Percentiles rank a stretch among this genome's conserved stretches.
Conservation (phyloP, 148 eudicot species). For the Polygonum maritimum region DNA sequence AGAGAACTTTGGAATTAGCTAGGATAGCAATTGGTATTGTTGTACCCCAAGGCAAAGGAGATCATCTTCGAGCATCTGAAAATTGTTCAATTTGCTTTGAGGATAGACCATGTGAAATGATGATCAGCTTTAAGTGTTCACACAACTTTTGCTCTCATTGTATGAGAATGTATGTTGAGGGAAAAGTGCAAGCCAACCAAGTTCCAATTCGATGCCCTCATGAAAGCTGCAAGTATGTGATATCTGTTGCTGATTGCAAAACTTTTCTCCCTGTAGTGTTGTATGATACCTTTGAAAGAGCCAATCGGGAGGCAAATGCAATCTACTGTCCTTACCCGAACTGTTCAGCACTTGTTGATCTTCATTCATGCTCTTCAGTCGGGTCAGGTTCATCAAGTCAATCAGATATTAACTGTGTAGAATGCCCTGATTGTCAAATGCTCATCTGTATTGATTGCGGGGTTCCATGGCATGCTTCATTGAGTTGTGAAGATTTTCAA, state of each 20-base stretch:
- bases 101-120: constrained; percentile 50
- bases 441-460: constrained; percentile 55
- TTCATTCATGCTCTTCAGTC: constrained; percentile 41
- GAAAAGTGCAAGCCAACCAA: constrained; percentile 42
- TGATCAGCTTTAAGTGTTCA: constrained; percentile 48
- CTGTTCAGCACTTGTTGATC: constrained; percentile 60
- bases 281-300: constrained; percentile 42
- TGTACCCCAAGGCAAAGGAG: constrained; percentile 23
- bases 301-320: constrained; percentile 38
- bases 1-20: constrained; percentile 48
- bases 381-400: constrained; percentile 44
- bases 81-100: constrained; percentile 65
- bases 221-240: constrained; percentile 41
- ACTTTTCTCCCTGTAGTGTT: constrained; percentile 59
- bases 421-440: constrained; percentile 59
- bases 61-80: constrained; percentile 18
- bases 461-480: constrained; percentile 66
- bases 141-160: constrained; percentile 79
- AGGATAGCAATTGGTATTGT: constrained; percentile 62
- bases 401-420: constrained; percentile 42
- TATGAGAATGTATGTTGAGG: constrained; percentile 60
- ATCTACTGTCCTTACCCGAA: constrained; percentile 55
- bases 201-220: constrained; percentile 69
- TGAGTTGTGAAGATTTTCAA: constrained; percentile 70
- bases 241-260: constrained; percentile 46